Conservation (phyloP, 345 rosid genomes). For the Boechera divaricarpa region DNA sequence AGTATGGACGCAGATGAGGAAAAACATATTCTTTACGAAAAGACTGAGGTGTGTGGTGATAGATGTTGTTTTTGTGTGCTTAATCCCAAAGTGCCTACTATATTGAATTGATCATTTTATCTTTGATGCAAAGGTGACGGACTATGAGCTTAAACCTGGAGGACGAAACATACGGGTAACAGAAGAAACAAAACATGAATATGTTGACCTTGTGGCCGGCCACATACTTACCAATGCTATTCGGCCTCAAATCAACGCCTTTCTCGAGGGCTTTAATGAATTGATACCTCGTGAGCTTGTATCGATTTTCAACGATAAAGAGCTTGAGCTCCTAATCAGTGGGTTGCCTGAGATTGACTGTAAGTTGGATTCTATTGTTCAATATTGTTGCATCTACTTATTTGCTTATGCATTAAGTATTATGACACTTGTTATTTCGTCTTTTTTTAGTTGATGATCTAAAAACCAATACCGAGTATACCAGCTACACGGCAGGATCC, state of each 20-base stretch:
- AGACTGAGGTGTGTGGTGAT: constrained; percentile 71
- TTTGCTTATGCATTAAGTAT: constrained; percentile 37
- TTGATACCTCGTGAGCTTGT: constrained; percentile 81
- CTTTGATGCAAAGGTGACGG: constrained; percentile 72
- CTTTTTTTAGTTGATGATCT: constrained; percentile 74
- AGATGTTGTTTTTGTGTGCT: neutral
- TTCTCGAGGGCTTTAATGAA: constrained; percentile 87
- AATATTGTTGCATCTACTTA: constrained; percentile 22
- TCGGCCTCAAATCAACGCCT: constrained; percentile 90
- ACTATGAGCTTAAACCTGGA: constrained; percentile 96
- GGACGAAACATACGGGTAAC: constrained; percentile 95
- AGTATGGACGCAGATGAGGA: constrained; percentile 99
- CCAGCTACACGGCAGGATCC: constrained; percentile 84
- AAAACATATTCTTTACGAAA: constrained; percentile 92
- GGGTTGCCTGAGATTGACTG: constrained; percentile 99
- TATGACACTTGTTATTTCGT: neutral
- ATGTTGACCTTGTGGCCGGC: constrained; percentile 96
- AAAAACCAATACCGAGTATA: constrained; percentile 83
- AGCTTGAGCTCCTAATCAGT: constrained; percentile 99
- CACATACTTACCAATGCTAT: constrained; percentile 96
- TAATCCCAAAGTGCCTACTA: neutral
- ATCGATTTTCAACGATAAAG: constrained; percentile 93
- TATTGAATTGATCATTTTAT: constrained; percentile 26
- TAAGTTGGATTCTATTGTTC: constrained; percentile 53
- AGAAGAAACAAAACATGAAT: constrained; percentile 97